phyloP scores from a whole-genome alignment of 2,329 filamentous ascomycete genomes.

The Sarocladium oryzae region DNA sequence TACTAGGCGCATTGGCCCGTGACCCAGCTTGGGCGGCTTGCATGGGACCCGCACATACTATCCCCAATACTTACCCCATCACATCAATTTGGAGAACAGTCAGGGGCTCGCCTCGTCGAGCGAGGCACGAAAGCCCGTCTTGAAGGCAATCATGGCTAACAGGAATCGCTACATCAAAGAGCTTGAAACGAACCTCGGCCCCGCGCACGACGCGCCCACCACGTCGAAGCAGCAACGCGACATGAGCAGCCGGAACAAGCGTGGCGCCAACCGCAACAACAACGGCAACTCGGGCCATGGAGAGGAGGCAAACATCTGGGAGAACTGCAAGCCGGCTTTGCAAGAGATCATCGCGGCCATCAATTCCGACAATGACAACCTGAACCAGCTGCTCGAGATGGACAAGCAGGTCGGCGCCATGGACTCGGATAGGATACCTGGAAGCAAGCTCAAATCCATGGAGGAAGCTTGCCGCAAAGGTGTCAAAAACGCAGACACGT shows the following conservation, averaged over 20 bases:
- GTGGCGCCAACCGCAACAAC: conserved; percentile 36
- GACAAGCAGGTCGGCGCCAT: conserved; percentile 35
- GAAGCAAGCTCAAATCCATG: conserved; percentile 34
- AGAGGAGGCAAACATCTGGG: conserved; percentile 39
- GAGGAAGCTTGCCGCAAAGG: conserved; percentile 36
- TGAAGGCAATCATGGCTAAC: conserved; percentile 5
- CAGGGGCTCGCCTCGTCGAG: conserved; percentile 6
- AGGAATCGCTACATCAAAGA: conserved; percentile 3
- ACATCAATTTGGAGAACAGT: not conserved
- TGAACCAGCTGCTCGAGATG: conserved; percentile 30
- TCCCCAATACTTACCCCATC: conserved; percentile 9
- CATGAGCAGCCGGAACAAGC: conserved; percentile 39
- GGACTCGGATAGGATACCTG: conserved; percentile 30
- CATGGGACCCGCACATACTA: conserved; percentile 8
- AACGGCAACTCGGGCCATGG: conserved; percentile 24
- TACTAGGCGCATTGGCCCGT: conserved; percentile 8
- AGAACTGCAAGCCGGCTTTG: conserved; percentile 31
- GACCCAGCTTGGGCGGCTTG: conserved; percentile 7
- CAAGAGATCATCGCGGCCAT: conserved; percentile 32
- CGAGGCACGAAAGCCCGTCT: not conserved
- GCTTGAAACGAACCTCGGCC: conserved; percentile 9
- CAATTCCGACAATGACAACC: conserved; percentile 36
- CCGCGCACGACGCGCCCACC: conserved; percentile 16
- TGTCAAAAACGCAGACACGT: conserved; percentile 34
- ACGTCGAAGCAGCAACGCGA: conserved; percentile 16